Base-by-base conservation (phyloP, 1,139 yeast species). In the Taphrina betulina region DNA sequence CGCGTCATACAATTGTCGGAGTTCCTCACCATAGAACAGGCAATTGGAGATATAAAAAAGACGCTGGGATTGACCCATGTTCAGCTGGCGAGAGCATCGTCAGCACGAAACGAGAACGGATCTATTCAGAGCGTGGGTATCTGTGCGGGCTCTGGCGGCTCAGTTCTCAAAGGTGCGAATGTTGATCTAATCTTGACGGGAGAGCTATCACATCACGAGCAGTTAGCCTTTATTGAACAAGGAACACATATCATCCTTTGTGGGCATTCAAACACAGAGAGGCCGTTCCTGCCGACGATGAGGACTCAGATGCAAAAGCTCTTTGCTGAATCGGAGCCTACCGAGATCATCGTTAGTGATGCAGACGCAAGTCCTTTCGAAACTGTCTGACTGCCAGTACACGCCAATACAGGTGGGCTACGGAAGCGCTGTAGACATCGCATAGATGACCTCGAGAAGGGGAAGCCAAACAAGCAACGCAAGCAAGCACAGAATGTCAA, bases 91-190 rank as follows among this genome's bases (percentile, higher is more conserved):
- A 73, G 76, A 0, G 70, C 75, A 1, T 68, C 69, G 8, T 60
- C 67, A 8, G 69, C 71, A 37, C 54, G 63, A 26, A 57, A 62
- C 10, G 62, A 63, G n/a, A 71, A 66, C 10, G 71, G 69, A 3
- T 55, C 60, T 12, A 73, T 85, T 38, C 69, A 68, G 20, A 74
- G 76, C 0, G 74, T 89, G n/a, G 97, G 96, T 0, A 69, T 92
- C 20, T 92, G 99, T 70, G 98, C 98, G 2, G 99, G 99, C 0
- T 86, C 96, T 3, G 99, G 99, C 0, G 82, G 86, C 0, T 73
- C 80, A 0, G 82, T 85, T 0, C 78, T 85, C 65, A 71, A 72
- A 53, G 83, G 84, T 0, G 80, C 79, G 1, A 67, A 66, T 3
- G 94, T 90, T 0, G 98, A 92, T 65, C 73, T 89, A 38, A 85